Base-by-base conservation (phyloP, 345 rosid genomes). In the Erysimum cheiranthoides region DNA sequence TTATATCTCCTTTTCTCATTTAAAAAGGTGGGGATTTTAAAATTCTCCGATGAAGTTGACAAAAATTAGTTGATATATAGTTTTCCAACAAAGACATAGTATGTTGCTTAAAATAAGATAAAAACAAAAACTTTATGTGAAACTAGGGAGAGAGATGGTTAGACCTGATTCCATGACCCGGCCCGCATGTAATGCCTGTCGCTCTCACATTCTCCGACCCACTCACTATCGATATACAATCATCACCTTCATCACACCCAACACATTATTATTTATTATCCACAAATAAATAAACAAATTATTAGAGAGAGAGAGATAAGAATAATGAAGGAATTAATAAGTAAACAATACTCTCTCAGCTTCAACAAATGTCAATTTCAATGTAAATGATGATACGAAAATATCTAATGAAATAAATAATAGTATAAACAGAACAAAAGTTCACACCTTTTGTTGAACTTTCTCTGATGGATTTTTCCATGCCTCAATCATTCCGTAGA, bases 91-190 rank as follows among this genome's bases (percentile, higher is more conserved):
- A 52, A 49, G 35, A 67, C n/a, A 64, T 64, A 69, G 38, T 21
- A 69, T 62, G 71, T 3, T 49, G 62, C 67, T 64, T 66, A 71
- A 71, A 30, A 18, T 16, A 38, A 65, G 42, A 65, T 27, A 9
- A 10, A 40, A 17, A 71, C 21, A 71, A 56, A 66, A 47, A 16
- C 0, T 21, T 63, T 51, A 72, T 78, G 66, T 76, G 71, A 70
- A 70, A 46, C 28, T 66, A 79, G 67, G 61, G 71, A 68, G 78
- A 79, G 68, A 68, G 38, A 73, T 73, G 62, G 66, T 67, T 47
- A 42, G 65, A 94, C 98, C 98, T 94, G 73, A 94, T 92, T 61
- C 99, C 97, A 67, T 94, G 99, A 14, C 99, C 99, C 0, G 99
- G 97, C 39, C 99, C 99, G 40, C 99, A 94, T 10, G 80, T 85